A percentile compares a stretch with the other conserved stretches of the same genome.
phyloP scores from a whole-genome alignment of 2,329 filamentous ascomycete species.

The Graphiopsis chlorocephala region DNA sequence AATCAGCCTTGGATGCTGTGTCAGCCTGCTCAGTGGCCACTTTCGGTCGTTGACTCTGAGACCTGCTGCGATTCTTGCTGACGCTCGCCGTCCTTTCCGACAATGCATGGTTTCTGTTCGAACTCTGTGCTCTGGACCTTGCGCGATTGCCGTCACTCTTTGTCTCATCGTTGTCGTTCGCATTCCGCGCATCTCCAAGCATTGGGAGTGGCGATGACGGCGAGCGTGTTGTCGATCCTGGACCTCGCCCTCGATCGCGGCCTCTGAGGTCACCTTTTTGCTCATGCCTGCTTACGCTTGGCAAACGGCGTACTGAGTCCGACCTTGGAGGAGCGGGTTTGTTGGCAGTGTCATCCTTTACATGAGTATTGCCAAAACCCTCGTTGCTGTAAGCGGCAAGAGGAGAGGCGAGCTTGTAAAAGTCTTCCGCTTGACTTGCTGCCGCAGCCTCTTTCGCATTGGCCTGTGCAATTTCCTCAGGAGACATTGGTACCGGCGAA shows the following conservation, averaged over 20 bases:
- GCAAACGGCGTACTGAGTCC: no score
- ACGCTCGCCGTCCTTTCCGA: no score
- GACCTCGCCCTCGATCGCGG: conserved; percentile 60
- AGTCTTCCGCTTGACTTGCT: conserved; percentile 47
- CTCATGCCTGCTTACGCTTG: no score
- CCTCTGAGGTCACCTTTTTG: conserved; percentile 37
- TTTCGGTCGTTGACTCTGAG: not conserved
- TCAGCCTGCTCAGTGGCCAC: no score
- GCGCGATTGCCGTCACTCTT: conserved; percentile 8
- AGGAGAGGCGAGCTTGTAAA: conserved; percentile 44
- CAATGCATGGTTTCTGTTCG: no score
- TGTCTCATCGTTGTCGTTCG: not conserved
- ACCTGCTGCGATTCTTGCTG: not conserved
- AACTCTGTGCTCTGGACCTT: no score
- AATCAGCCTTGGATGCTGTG: no score
- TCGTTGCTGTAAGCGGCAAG: conserved; percentile 13
- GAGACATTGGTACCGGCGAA: conserved; percentile 91
- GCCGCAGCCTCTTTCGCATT: conserved; percentile 41
- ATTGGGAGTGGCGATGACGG: conserved; percentile 74
- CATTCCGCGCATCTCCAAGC: no score
- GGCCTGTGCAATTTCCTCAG: conserved; percentile 62
- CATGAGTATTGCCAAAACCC: no score
- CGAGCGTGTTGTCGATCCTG: conserved; percentile 62
- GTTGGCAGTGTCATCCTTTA: no score
- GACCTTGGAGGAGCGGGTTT: no score